Evolutionary conservation across 2,329 filamentous ascomycete species (phyloP), one percentile per base, ranked within the genome.

Genomic region (Tolypocladium sp.): DNA sequence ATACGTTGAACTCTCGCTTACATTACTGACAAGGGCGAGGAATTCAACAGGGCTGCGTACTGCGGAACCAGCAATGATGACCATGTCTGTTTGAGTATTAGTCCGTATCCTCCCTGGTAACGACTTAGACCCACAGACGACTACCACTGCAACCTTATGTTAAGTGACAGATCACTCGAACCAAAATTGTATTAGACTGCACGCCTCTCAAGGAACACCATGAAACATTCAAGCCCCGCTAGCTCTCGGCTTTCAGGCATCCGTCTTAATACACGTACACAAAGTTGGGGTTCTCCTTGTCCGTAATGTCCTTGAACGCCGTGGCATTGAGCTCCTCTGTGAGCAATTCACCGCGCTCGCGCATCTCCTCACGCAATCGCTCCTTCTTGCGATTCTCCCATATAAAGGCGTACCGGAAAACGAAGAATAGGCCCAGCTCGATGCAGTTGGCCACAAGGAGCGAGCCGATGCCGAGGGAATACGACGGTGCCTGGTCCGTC

Each of bases 401-500:
- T 20, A 64, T 71, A 27, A 77, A 73, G 2, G 72, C 64, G 38
- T 70, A 71, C 2, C 76, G 69, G 35, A 78, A 70, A 9, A 71
- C 66, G 42, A 77, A 69, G 42, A 78, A 73, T 2, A 76, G 65
- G 4, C 61, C 60, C 1, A 76, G 62, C 61, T 78, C 75, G 5
- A 76, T 61, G 38, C 72, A 71, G 64, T 76, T 73, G 25, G 73
- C 69, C 3, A 76, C 71, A 20, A 79, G 69, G n/a, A 78, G 69
- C 0, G 73, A 75, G 17, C 71, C 71, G 46, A 78, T 76, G 9
- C 76, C 77, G 0, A 74, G 67, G 15, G 64, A 67, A 33, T 77
- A 77, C 4, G 68, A 68, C 5, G 74, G 76, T 3, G 76, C 74
- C 62, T 87, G 82, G n/a, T 75, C 66, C 0, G 77, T 70, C 56